Percentiles rank a stretch among this genome's conserved stretches.
phyloP scores from a whole-genome alignment of 1,139 yeast species.

The Yamadazyma sp. region DNA sequence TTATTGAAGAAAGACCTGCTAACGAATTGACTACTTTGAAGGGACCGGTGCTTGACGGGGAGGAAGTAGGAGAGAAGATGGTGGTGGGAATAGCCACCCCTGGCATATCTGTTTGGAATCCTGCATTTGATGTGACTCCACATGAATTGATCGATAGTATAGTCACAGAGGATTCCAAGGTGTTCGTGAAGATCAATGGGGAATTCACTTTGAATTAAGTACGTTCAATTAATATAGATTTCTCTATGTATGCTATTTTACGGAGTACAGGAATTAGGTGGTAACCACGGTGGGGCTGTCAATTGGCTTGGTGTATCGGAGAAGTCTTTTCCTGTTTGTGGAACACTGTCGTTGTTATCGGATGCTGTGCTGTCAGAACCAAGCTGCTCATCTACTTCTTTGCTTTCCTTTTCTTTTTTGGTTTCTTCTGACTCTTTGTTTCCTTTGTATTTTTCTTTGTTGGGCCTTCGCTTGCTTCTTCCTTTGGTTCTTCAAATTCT shows the following conservation, averaged over 20 bases:
- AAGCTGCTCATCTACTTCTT: conserved; percentile 10
- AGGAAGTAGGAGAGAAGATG: conserved; percentile 42
- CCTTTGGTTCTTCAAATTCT: conserved; percentile 6
- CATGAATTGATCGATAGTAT: conserved; percentile 79
- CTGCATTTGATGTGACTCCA: conserved; percentile 94
- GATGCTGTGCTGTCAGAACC: too few species aligned
- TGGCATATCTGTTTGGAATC: conserved; percentile 89
- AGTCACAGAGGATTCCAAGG: conserved; percentile 72
- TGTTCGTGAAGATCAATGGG: conserved; percentile 49
- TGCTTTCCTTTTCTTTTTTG: conserved; percentile 14
- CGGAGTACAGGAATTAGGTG: conserved; percentile 1
- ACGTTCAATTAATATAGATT: not conserved
- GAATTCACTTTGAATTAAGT: conserved; percentile 6
- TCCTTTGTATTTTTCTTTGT: conserved; percentile 15
- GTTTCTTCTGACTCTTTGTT: conserved; percentile 13
- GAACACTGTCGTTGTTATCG: too few species aligned
- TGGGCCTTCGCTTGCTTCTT: conserved; percentile 8
- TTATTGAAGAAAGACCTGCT: conserved; percentile 85
- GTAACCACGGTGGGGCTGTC: not conserved
- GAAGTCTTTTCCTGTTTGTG: too few species aligned
- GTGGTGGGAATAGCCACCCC: conserved; percentile 84
- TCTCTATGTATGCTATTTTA: conserved; percentile 4
- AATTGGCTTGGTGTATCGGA: too few species aligned
- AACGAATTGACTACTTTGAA: conserved; percentile 73
- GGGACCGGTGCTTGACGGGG: conserved; percentile 54